phyloP scores from a whole-genome alignment of 306 rosid genomes.

The Medicago lupulina region DNA sequence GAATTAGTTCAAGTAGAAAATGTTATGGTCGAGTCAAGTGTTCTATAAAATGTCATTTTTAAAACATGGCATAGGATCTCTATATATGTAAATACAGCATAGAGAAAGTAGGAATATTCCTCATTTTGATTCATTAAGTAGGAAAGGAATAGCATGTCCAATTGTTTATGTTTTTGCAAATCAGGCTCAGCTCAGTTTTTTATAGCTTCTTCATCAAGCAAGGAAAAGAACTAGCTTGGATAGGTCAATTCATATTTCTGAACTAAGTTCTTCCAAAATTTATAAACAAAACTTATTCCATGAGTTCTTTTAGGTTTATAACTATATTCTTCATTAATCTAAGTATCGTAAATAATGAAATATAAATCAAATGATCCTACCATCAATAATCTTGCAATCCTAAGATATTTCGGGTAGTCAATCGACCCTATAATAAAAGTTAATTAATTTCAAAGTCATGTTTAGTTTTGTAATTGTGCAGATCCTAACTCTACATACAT shows the following conservation, averaged over 20 bases:
- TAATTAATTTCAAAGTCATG: too few species aligned
- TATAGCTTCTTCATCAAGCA: not conserved
- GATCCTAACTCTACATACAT: not conserved
- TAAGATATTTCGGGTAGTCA: too few species aligned
- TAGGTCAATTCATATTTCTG: conserved; percentile 22
- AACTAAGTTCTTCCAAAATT: not conserved
- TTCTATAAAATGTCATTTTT: conserved; percentile 30
- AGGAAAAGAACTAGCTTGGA: not conserved
- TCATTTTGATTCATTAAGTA: conserved; percentile 1
- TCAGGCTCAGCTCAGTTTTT: not conserved
- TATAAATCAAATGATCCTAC: not conserved
- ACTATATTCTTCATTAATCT: not conserved
- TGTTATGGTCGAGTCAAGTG: not conserved
- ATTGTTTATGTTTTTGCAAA: conserved; percentile 2
- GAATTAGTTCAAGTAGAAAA: conserved; percentile 20
- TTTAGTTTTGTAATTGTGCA: too few species aligned
- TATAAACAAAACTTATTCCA: not conserved
- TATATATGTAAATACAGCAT: not conserved
- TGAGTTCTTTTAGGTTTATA: not conserved
- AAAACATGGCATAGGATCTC: conserved; percentile 34
- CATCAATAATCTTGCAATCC: not conserved
- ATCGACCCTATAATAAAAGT: too few species aligned
- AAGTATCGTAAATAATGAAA: too few species aligned
- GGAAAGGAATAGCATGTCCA: conserved; percentile 19
- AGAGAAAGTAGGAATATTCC: not conserved